These are phyloP conservation scores for Trametes sp. DNA, from an alignment of 1,284 basidiomycete genomes.

Conservation along the genomic window DNA sequence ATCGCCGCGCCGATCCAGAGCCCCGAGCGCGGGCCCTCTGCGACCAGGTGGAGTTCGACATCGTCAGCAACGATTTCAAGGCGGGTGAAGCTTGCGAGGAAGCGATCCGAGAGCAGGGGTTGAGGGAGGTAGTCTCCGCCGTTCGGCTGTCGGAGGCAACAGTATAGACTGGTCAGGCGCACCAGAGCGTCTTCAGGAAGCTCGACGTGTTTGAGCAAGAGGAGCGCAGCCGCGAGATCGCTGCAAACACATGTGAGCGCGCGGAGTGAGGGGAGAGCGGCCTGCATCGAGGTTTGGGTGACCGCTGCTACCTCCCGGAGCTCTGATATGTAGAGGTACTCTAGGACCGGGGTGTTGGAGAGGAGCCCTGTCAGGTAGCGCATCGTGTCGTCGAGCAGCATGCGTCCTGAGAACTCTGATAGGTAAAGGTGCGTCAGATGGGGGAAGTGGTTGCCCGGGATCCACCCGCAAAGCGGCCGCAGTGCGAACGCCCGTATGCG, in stretches of 20 bases:
- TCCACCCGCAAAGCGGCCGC: background rate
- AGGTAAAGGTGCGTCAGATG: background rate
- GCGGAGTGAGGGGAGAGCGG: background rate
- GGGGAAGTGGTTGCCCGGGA: background rate
- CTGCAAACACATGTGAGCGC: background rate
- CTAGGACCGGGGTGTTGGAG: background rate
- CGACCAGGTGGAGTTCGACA: background rate
- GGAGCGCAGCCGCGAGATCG: background rate
- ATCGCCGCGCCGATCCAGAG: background rate
- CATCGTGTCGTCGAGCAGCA: background rate
- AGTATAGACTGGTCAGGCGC: background rate
- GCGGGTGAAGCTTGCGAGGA: background rate
- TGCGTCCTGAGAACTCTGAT: background rate
- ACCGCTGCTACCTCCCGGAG: background rate
- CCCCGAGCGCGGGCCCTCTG: background rate
- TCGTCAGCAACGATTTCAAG: background rate
- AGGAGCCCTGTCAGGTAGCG: background rate
- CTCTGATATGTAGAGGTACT: background rate
- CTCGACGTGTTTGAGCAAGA: background rate
- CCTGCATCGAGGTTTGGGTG: background rate
- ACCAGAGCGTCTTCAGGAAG: constrained; percentile 1
- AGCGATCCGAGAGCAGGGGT: background rate
- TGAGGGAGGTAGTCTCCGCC: background rate
- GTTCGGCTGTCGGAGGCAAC: background rate
- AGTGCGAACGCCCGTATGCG: no score